These are phyloP conservation scores for Smittium culicis DNA, from an alignment of 371 early-diverging fungal genomes.

Conservation along the genomic window DNA sequence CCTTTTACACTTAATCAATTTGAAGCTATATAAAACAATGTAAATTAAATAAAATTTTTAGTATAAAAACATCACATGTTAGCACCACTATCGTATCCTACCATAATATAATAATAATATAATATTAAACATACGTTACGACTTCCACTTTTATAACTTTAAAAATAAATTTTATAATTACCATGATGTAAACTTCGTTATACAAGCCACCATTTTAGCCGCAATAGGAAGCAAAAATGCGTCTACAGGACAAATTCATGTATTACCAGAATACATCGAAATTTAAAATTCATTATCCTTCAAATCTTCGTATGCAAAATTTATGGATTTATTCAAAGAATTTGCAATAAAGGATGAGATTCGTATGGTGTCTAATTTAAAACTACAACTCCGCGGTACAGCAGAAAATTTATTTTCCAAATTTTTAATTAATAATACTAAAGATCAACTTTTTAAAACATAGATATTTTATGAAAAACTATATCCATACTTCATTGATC, in stretches of 20 bases:
- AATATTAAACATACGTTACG: neutral
- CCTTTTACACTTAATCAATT: neutral
- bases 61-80: neutral
- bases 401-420: neutral
- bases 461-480: neutral
- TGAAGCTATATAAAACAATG: neutral
- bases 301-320: neutral
- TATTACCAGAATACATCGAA: neutral
- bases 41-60: neutral
- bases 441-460: neutral
- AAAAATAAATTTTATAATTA: neutral
- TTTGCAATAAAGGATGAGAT: neutral
- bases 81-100: neutral
- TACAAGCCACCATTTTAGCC: neutral
- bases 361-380: neutral
- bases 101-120: neutral
- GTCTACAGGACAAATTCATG: neutral
- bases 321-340: neutral
- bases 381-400: neutral
- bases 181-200: too few relatives aligned
- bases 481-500: neutral
- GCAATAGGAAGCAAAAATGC: neutral
- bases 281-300: neutral
- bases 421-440: neutral
- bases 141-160: neutral